These are phyloP conservation scores for Arthonia radiata DNA, from an alignment of 495 filamentous ascomycete genomes.

Conservation along the genomic window DNA sequence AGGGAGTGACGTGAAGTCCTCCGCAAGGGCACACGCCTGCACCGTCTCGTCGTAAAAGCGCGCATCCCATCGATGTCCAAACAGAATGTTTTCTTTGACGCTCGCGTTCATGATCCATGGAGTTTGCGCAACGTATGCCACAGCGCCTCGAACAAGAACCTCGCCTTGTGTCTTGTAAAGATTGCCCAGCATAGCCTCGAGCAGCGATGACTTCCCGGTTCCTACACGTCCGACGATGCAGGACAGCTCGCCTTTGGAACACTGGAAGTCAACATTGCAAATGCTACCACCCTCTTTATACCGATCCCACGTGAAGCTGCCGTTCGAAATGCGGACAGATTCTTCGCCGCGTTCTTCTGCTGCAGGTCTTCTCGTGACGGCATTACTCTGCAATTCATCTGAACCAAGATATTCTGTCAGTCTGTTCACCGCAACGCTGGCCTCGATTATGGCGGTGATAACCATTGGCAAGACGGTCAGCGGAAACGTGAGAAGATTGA, in stretches of 20 bases:
- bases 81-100: constrained; percentile 89
- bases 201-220: constrained; percentile 75
- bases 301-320: constrained; percentile 85
- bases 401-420: constrained; percentile 67
- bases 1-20: constrained; percentile 79
- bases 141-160: constrained; percentile 52
- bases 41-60: constrained; percentile 85
- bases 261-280: constrained; percentile 62
- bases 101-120: constrained; percentile 97
- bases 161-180: constrained; percentile 74
- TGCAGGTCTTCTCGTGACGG: constrained; percentile 41
- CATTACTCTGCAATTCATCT: constrained; percentile 74
- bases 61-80: constrained; percentile 87
- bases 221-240: constrained; percentile 94
- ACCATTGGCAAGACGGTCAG: constrained; percentile 92
- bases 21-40: constrained; percentile 72
- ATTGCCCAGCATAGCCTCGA: constrained; percentile 71
- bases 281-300: constrained; percentile 34
- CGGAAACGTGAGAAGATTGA: constrained; percentile 87
- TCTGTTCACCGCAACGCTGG: constrained; percentile 71
- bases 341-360: constrained; percentile 58
- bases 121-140: constrained; percentile 80
- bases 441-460: constrained; percentile 87
- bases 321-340: constrained; percentile 56
- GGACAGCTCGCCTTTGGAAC: constrained; percentile 70